Evolutionary conservation across 768 basidiomycete species (phyloP), one percentile per base, ranked within the genome.

Genomic region (Boletus rubroflammeus): DNA sequence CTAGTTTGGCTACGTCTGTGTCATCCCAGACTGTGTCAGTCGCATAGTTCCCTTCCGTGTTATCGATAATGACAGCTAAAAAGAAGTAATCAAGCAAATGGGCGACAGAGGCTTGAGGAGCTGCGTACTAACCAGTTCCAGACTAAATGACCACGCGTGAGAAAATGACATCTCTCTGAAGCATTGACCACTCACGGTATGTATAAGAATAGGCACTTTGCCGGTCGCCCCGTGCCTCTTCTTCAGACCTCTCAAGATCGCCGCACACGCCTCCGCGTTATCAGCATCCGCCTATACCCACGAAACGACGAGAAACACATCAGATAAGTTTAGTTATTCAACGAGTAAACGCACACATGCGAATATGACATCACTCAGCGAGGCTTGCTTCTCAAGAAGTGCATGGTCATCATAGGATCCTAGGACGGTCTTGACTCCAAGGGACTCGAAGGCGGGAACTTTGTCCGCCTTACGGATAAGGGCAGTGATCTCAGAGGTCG

Each of bases 231-330:
- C 69, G 46, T 76, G 67, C 21, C 74, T 68, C 58, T 73, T 77
- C 70, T 78, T 81, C 63, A 82, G 54, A 1, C 86, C 85, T 13
- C 64, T 72, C 52, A 88, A 65, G 10, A 79, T 76, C 1, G 81
- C 78, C 36, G 74, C 59, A 0, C 72, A 73, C 0, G 78, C 78
- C 0, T 64, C 62, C 0, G 78, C 50, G 47, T 84, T 67, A 56
- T 87, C 84, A 4, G 75, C 53, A 58, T 80, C 74, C 0, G 77
- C 76, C 79, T 79, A 50, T 7, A 36, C 4, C 19, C 46, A 1
- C 28, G 26, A 28, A 35, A 34, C 11, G 29, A 38, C 25, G 17
- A 28, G 8, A 26, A 23, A 40, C 0, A 31, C 28, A 10, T 53
- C 25, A 44, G 21, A 11, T 2, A 3, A 5, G 7, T 9, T 17